Conservation (phyloP, 2,329 filamentous ascomycete genomes). For the Venturia oleaginea region DNA sequence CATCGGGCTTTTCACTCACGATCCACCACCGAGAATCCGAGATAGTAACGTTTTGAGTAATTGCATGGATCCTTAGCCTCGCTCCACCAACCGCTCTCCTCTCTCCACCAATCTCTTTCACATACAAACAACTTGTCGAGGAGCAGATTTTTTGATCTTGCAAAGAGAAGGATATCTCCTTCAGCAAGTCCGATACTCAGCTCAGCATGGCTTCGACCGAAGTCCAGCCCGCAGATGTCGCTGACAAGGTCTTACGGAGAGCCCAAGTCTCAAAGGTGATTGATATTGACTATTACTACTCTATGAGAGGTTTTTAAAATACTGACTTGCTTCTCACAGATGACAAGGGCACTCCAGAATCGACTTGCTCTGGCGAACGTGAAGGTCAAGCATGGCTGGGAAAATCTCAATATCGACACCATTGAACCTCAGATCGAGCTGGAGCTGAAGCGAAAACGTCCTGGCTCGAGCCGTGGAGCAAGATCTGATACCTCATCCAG, state of each 20-base stretch:
- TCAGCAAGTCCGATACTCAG: neutral
- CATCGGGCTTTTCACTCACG: neutral
- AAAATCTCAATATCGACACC: conserved; percentile 75
- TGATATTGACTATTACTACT: neutral
- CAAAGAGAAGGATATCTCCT: neutral
- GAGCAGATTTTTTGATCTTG: neutral
- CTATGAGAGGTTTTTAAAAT: too few species aligned
- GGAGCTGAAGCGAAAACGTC: conserved; percentile 64
- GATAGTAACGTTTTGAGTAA: neutral
- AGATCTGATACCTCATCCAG: conserved; percentile 82
- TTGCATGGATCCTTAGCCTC: neutral
- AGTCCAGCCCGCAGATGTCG: conserved; percentile 29
- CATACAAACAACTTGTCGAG: neutral
- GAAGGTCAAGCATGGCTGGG: conserved; percentile 93
- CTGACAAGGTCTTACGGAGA: conserved; percentile 33
- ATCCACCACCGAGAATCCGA: too few species aligned
- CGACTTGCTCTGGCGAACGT: conserved; percentile 91
- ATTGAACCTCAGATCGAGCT: conserved; percentile 80
- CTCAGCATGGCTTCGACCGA: conserved; percentile 12
- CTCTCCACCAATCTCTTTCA: conserved; percentile 1
- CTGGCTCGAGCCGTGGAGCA: conserved; percentile 52
- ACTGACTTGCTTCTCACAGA: conserved; percentile 46
- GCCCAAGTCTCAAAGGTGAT: conserved; percentile 35
- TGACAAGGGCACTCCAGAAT: conserved; percentile 86
- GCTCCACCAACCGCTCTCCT: neutral